Percentiles rank a stretch among this genome's conserved stretches.
Evolutionary conservation across 441 rosid genomes (phyloP).

Genomic region (Eutrema salsugineum): DNA sequence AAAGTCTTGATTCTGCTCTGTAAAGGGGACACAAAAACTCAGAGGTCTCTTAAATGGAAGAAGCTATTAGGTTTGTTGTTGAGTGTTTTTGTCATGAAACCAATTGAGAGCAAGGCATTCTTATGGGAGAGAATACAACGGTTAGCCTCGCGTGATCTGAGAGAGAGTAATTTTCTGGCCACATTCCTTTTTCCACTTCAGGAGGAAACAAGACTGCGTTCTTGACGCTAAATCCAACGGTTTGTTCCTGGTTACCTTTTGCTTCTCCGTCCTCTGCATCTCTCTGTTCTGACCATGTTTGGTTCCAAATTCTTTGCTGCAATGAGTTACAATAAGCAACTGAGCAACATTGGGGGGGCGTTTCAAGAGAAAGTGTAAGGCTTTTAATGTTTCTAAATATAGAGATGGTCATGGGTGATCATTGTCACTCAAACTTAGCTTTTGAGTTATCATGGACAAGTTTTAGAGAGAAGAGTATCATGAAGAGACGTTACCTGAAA

Average conservation of each 20-base stretch:
- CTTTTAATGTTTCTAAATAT: not conserved
- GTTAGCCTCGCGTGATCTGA: conserved; percentile 94
- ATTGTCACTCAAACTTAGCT: not conserved
- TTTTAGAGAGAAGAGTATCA: not conserved
- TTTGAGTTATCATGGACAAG: not conserved
- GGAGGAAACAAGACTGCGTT: conserved; percentile 93
- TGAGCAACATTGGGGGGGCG: not conserved
- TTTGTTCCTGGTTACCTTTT: conserved; percentile 43
- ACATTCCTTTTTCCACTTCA: conserved; percentile 90
- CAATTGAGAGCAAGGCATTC: conserved; percentile 69
- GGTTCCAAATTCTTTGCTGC: conserved; percentile 87
- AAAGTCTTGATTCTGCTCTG: not conserved
- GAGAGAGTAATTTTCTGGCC: conserved; percentile 90
- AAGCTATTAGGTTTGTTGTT: not conserved
- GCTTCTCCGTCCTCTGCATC: conserved; percentile 30
- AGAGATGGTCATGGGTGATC: not conserved
- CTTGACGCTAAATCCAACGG: conserved; percentile 84
- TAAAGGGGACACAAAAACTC: conserved; percentile 14
- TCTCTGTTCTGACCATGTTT: conserved; percentile 45
- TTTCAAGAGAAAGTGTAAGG: not conserved
- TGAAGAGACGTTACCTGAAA: conserved; percentile 55
- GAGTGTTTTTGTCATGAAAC: conserved; percentile 32
- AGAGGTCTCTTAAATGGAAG: conserved; percentile 8
- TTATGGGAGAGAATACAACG: conserved; percentile 86
- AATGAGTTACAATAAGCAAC: not conserved